These are phyloP conservation scores for Plantago ovata DNA, from an alignment of 257 asterid species.

Conservation along the genomic window DNA sequence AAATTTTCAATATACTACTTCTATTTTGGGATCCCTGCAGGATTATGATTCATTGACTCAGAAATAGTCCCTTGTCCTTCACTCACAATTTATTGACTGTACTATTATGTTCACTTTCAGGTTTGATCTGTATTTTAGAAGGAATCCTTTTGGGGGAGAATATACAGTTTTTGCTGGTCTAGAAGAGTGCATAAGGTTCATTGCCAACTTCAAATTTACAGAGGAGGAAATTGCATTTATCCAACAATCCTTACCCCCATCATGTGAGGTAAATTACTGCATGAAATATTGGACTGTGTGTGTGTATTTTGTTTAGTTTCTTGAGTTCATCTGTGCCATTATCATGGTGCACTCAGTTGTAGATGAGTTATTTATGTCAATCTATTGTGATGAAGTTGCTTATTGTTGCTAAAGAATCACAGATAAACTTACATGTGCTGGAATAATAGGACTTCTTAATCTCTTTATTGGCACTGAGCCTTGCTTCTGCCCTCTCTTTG, in stretches of 20 bases:
- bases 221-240: slow-evolving; percentile 82
- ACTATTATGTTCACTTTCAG: slow-evolving; percentile 36
- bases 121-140: slow-evolving; percentile 83
- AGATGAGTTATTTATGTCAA: neutral
- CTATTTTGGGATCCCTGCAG: neutral
- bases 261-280: slow-evolving; percentile 57
- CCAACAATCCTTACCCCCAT: slow-evolving; percentile 52
- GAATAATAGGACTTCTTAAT: too few species aligned
- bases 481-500: too few species aligned
- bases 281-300: too few species aligned
- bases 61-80: neutral
- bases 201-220: slow-evolving; percentile 71
- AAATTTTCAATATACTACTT: too few species aligned
- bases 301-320: too few species aligned
- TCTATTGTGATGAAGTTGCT: neutral
- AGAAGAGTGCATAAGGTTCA: slow-evolving; percentile 86
- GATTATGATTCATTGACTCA: neutral
- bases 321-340: too few species aligned
- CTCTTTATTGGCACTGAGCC: too few species aligned
- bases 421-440: too few species aligned
- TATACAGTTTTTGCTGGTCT: slow-evolving; percentile 94
- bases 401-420: too few species aligned
- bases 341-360: too few species aligned
- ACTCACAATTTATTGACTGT: slow-evolving; percentile 14
- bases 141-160: slow-evolving; percentile 95